Base-by-base conservation (phyloP, 345 rosid genomes). In the Moringa oleifera region DNA sequence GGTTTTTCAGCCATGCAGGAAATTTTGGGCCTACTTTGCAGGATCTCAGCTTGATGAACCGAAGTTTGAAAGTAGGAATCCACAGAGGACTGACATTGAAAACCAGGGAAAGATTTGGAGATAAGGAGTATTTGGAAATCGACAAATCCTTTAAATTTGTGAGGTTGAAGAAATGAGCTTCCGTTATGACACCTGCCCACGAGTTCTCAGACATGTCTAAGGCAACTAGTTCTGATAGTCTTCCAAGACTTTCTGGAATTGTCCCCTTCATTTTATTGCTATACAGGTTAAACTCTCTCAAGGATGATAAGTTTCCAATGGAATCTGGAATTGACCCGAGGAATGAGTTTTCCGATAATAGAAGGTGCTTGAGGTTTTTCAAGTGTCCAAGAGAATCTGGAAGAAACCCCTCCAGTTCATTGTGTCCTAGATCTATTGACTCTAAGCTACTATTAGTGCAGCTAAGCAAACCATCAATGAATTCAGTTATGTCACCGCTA, bases 1-100 rank as follows among this genome's bases (percentile, higher is more conserved):
- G 82, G 65, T 62, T 56, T 68, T 67, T 58, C 19, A 78, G 71
- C 82, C 82, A 78, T 2, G 25, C 31, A 18, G 79, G 82, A 58
- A 78, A 78, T 17, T 55, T 49, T 12, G 76, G 76, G 28, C 75
- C 73, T 24, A 77, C 20, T 25, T 67, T 55, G n/a, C 78, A 73
- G 6, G 72, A 69, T 17, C 73, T 59, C 8, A 73, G 25, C 1
- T 67, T 57, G 25, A 78, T 51, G 58, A 24, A 53, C 12, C 20
- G 47, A 52, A 67, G 65, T 36, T 68, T 72, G 50, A 78, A 78
- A 23, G 74, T 74, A 23, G 79, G 74, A 47, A 65, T 7, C 82
- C 82, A 78, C 16, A 49, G 64, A 20, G 74, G 23, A 31, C 64
- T 65, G 61, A 78, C 47, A 45, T 74, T 68, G 51, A 78, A 68